Evolutionary conservation across 805 yeast species (phyloP).

Genomic region (Ogataea degrootiae): DNA sequence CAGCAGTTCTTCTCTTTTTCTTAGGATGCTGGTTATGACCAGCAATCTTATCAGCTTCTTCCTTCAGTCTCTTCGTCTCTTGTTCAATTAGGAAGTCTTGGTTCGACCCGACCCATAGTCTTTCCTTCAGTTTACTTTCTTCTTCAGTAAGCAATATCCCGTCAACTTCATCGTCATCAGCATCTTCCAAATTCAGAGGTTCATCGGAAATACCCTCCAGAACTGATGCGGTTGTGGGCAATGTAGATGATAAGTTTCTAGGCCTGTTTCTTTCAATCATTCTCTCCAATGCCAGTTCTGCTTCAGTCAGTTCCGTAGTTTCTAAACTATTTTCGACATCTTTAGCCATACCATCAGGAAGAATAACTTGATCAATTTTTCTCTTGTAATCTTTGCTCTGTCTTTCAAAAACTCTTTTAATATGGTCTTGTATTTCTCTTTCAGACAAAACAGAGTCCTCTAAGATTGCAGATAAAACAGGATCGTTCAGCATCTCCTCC

Average conservation of each 20-base stretch:
- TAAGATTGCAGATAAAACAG: slow-evolving; percentile 38
- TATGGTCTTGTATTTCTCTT: slow-evolving; percentile 35
- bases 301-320: neutral
- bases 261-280: slow-evolving; percentile 47
- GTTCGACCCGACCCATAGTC: slow-evolving; percentile 86
- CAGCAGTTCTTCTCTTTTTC: slow-evolving; percentile 37
- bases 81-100: slow-evolving; percentile 82
- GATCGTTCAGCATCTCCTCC: slow-evolving; percentile 36
- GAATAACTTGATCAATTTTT: slow-evolving; percentile 10
- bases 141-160: slow-evolving; percentile 57
- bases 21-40: slow-evolving; percentile 61
- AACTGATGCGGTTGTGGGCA: slow-evolving; percentile 57
- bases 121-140: slow-evolving; percentile 69
- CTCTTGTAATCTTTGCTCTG: slow-evolving; percentile 22
- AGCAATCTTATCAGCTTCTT: slow-evolving; percentile 80
- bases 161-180: slow-evolving; percentile 78
- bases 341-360: slow-evolving; percentile 5
- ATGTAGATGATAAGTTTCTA: slow-evolving; percentile 42
- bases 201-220: slow-evolving; percentile 52
- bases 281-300: slow-evolving; percentile 24
- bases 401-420: slow-evolving; percentile 27
- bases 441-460: slow-evolving; percentile 42
- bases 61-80: slow-evolving; percentile 76
- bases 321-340: slow-evolving; percentile 10
- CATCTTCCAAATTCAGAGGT: slow-evolving; percentile 62